Evolutionary conservation across 164 flowering plant species (phyloP), one percentile per base, ranked within the genome.

Genomic region (Magnolia officinalis): DNA sequence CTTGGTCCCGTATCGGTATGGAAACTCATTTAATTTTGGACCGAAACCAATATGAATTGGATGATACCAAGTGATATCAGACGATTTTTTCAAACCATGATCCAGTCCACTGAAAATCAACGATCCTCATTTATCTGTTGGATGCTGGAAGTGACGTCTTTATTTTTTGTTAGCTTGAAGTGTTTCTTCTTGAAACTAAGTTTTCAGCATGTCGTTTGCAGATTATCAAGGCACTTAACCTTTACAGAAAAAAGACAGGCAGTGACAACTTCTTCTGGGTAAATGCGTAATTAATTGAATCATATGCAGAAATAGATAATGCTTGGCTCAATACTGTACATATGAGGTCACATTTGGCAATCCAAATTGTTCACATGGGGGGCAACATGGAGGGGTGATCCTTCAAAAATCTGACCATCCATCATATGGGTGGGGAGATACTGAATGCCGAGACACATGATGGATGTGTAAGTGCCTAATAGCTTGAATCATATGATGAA

Each of bases 151-250:
- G 26, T 72, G 68, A 65, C 6, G 8, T 50, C 72, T 70, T 50
- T 11, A 8, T 9, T 45, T 70, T 16, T 70, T 13, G n/a, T 19
- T 45, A 29, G 18, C 13, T 70, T 14, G 26, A 37, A 69, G 20
- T 71, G 59, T 23, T 23, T 72, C 63, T 72, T 55, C 59, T 50
- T 16, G 13, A 20, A n/a, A 7, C 24, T 19, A 49, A 10, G 24
- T 49, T 20, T 45, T 71, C 8, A 13, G 14, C 18, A 14, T 76
- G 71, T 65, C 64, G 52, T 81, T 77, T 83, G 81, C 95, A 95
- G 99, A 92, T 95, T 67, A 92, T 95, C 19, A 95, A 84, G 80
- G 98, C 98, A 6, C 94, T 96, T 76, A 94, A 94, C 71, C 96
- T 96, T 69, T 96, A 89, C 81, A 86, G 99, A 81, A 81, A 88